phyloP scores from a whole-genome alignment of 805 yeast species.

The Geotrichum ghanense region DNA sequence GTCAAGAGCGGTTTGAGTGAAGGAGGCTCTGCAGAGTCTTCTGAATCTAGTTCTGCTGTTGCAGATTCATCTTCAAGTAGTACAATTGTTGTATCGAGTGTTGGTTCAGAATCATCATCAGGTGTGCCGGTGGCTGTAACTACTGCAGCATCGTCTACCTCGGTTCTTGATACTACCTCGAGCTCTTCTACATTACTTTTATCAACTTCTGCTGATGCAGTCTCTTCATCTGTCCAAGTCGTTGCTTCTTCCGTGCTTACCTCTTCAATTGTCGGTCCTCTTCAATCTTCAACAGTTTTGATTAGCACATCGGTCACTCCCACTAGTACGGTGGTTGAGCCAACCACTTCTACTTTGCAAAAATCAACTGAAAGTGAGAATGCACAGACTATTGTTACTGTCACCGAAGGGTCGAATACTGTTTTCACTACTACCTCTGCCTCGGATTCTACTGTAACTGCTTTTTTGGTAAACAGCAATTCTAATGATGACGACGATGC shows the following conservation, averaged over 20 bases:
- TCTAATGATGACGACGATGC: too few relatives aligned
- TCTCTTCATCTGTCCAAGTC: neutral
- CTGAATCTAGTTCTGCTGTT: too few relatives aligned
- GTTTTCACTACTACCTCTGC: constrained; percentile 2
- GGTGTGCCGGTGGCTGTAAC: too few relatives aligned
- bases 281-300: constrained; percentile 20
- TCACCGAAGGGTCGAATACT: neutral
- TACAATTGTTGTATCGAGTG: too few relatives aligned
- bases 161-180: constrained; percentile 5
- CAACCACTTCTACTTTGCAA: neutral
- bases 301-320: constrained; percentile 21
- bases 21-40: neutral
- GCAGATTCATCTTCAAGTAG: too few relatives aligned
- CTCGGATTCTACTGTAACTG: constrained; percentile 1
- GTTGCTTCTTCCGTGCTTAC: constrained; percentile 32
- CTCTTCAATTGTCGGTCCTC: constrained; percentile 60
- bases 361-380: neutral
- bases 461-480: too few relatives aligned
- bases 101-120: too few relatives aligned
- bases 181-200: constrained; percentile 3
- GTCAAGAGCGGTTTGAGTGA: constrained; percentile 37
- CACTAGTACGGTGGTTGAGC: constrained; percentile 19
- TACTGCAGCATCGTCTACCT: constrained; percentile 20
- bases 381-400: neutral
- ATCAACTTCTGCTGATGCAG: constrained; percentile 1